Evolutionary conservation across 768 basidiomycete genomes (phyloP).

Genomic region (Podaxis sp.): DNA sequence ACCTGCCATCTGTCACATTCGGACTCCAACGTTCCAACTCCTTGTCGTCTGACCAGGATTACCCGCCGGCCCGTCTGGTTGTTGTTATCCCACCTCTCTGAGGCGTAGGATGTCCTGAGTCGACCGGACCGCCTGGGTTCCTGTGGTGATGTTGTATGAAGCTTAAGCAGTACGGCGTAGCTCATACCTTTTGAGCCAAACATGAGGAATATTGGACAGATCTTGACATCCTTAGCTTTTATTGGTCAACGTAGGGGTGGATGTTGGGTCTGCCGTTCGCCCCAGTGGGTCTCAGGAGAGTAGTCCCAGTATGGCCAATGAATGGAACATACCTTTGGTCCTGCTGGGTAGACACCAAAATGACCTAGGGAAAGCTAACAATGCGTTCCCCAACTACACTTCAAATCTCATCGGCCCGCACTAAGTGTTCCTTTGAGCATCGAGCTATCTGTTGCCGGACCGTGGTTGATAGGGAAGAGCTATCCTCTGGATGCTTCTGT

Average conservation of each 20-base stretch:
- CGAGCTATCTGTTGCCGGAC: background rate
- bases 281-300: too few species aligned
- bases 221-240: too few species aligned
- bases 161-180: too few species aligned
- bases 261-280: too few species aligned
- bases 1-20: background rate
- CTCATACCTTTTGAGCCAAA: too few species aligned
- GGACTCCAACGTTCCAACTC: background rate
- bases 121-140: background rate
- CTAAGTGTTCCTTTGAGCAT: too few species aligned
- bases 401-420: background rate
- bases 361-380: background rate
- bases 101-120: background rate
- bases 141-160: background rate
- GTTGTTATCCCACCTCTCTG: background rate
- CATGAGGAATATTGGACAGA: too few species aligned
- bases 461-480: constrained; percentile 7
- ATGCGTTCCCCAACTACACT: too few species aligned
- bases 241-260: too few species aligned
- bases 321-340: too few species aligned
- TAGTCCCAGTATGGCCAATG: too few species aligned
- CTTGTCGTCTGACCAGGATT: background rate
- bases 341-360: background rate
- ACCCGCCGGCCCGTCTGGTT: background rate
- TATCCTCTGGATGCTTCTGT: background rate